A percentile compares a stretch with the other conserved stretches of the same genome.
These are phyloP conservation scores for Colletotrichum tropicicola DNA, from an alignment of 2,329 filamentous ascomycete genomes.

Conservation along the genomic window DNA sequence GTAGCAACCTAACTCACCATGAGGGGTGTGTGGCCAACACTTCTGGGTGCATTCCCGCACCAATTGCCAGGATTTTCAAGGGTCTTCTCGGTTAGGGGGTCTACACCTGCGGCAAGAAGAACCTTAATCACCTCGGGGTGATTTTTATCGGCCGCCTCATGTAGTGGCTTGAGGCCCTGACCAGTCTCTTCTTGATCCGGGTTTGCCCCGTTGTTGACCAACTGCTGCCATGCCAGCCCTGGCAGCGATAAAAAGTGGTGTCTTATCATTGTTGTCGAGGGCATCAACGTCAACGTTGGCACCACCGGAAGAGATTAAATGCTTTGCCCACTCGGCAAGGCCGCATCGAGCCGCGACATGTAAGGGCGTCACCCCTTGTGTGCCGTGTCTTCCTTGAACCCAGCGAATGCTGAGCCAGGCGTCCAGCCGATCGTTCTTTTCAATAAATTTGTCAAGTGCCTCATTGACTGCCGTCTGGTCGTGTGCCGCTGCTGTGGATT, in stretches of 20 bases:
- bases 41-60: constrained; percentile 24
- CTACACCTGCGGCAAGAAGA: constrained; percentile 42
- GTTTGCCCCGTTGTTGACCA: constrained; percentile 38
- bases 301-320: constrained; percentile 23
- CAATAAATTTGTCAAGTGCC: neutral
- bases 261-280: constrained; percentile 22
- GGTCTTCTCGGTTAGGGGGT: constrained; percentile 40
- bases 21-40: constrained; percentile 37
- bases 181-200: constrained; percentile 31
- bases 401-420: neutral
- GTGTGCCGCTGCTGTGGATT: constrained; percentile 30
- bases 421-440: neutral
- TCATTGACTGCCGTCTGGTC: constrained; percentile 23
- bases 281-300: constrained; percentile 28
- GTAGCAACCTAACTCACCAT: constrained; percentile 12
- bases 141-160: constrained; percentile 43
- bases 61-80: constrained; percentile 2
- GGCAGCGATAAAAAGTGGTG: constrained; percentile 40
- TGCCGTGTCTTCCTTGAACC: neutral
- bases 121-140: constrained; percentile 32
- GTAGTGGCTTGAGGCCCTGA: constrained; percentile 43
- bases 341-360: constrained; percentile 18
- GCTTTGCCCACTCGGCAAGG: constrained; percentile 23
- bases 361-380: neutral
- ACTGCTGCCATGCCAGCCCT: constrained; percentile 31